Percentiles rank a stretch among this genome's conserved stretches.
Conservation (phyloP, 1,284 basidiomycete genomes). For the Moniliophthora roreri region DNA sequence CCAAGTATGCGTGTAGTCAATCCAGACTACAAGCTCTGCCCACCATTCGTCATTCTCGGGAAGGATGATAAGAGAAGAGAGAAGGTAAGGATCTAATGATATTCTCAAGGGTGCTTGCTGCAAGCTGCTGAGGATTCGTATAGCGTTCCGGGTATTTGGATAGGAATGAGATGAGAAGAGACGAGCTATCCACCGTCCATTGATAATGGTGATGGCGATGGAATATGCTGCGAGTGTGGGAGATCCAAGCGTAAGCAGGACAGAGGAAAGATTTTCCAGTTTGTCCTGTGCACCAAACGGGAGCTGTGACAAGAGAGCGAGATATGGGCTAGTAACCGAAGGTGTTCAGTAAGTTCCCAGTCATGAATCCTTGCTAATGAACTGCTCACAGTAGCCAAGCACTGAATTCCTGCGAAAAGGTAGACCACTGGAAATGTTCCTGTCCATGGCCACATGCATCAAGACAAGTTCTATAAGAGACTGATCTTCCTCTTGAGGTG, state of each 20-base stretch:
- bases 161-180: slow-evolving; percentile 21
- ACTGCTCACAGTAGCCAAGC: slow-evolving; percentile 44
- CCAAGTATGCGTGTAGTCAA: slow-evolving; percentile 25
- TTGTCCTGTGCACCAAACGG: slow-evolving; percentile 29
- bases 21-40: slow-evolving; percentile 20
- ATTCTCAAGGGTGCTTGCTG: slow-evolving; percentile 32
- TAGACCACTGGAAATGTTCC: slow-evolving; percentile 33
- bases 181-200: slow-evolving; percentile 26
- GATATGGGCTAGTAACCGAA: too few species aligned
- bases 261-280: slow-evolving; percentile 30
- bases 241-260: slow-evolving; percentile 30
- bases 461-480: slow-evolving; percentile 31
- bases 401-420: slow-evolving; percentile 39
- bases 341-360: too few species aligned
- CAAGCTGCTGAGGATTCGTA: slow-evolving; percentile 21
- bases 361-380: too few species aligned
- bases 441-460: slow-evolving; percentile 27
- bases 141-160: slow-evolving; percentile 19
- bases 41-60: slow-evolving; percentile 33
- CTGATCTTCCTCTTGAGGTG: slow-evolving; percentile 18
- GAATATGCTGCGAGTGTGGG: slow-evolving; percentile 32
- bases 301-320: slow-evolving; percentile 42
- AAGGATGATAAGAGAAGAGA: slow-evolving; percentile 30
- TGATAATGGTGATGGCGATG: slow-evolving; percentile 30
- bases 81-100: slow-evolving; percentile 18